phyloP scores from a whole-genome alignment of 371 early-diverging fungal genomes.

The Zychaea mexicana region DNA sequence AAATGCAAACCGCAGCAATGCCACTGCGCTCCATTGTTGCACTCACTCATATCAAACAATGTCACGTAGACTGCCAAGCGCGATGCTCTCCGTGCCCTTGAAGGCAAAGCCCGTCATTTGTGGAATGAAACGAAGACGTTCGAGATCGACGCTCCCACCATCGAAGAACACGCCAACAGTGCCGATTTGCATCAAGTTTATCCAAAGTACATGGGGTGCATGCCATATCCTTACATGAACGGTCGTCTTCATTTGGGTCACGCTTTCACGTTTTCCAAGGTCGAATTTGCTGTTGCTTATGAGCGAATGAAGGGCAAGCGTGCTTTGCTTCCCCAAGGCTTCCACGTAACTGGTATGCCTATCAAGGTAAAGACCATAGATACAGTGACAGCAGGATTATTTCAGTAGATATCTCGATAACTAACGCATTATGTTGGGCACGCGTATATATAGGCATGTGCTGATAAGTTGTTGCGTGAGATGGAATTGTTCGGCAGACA shows the following conservation, averaged over 20 bases:
- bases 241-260: slow-evolving; percentile 99
- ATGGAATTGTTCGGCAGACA: slow-evolving; percentile 91
- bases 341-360: slow-evolving; percentile 99
- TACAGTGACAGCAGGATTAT: neutral
- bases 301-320: slow-evolving; percentile 95
- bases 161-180: slow-evolving; percentile 59
- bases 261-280: slow-evolving; percentile 97
- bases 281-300: slow-evolving; percentile 96
- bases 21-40: neutral
- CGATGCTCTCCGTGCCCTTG: slow-evolving; percentile 81
- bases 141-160: slow-evolving; percentile 86
- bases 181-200: slow-evolving; percentile 63
- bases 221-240: slow-evolving; percentile 99
- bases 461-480: slow-evolving; percentile 97
- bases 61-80: slow-evolving; percentile 74
- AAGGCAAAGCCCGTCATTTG: slow-evolving; percentile 72
- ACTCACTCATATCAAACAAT: too few relatives aligned
- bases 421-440: neutral
- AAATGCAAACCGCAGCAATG: neutral
- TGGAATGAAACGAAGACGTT: slow-evolving; percentile 86
- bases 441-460: slow-evolving; percentile 76
- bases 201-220: slow-evolving; percentile 96
- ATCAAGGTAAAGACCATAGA: slow-evolving; percentile 84
- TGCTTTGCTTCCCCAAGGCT: slow-evolving; percentile 98
- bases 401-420: neutral